Base-by-base conservation (phyloP, 441 rosid genomes). In the Viola pubescens region DNA sequence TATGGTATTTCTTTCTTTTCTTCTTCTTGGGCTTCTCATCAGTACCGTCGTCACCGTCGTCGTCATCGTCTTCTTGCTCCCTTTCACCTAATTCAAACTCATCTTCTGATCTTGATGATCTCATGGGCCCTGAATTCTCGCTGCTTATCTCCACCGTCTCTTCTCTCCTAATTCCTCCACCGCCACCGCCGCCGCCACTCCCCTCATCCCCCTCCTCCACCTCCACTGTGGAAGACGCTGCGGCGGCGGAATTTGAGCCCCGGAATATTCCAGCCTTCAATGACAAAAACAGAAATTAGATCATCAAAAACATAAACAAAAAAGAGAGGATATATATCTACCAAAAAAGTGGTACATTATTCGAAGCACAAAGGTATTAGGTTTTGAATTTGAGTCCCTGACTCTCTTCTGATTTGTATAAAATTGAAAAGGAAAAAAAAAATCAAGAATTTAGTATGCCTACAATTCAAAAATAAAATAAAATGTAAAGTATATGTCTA, bases 1-100 rank as follows among this genome's bases (percentile, higher is more conserved):
- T 85, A 61, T 94, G 98, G 41, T 94, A 94, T 76, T 86, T 94
- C 82, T 94, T 94, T 64, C 97, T 77, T 81, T 87, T 92, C 81
- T 81, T 92, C 82, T 82, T 94, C 72, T 82, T 89, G 62, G 58
- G 75, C 58, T 81, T 83, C 63, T 73, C 78, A n/a, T 64, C 77
- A 9, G 56, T 72, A 3, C 63, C 72, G 3, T 80, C 86, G 0
- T 64, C 82, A 9, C 70, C 82, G 1, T 77, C 84, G 1, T 65
- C 82, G 7, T 76, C 75, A 4, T 81, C 86, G 2, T 87, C 89
- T 2, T 82, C 88, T 19, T 71, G 77, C 44, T 77, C 79, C 3
- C 77, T 94, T 1, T 74, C 89, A 0, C 82, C 86, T 59, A 16
- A 16, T 16, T 85, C 91, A 48, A 82, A 70, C 3, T 87, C 90